Percentiles rank a stretch among this genome's conserved stretches.
Evolutionary conservation across 768 basidiomycete species (phyloP).

Genomic region (Boletus coccyginus): DNA sequence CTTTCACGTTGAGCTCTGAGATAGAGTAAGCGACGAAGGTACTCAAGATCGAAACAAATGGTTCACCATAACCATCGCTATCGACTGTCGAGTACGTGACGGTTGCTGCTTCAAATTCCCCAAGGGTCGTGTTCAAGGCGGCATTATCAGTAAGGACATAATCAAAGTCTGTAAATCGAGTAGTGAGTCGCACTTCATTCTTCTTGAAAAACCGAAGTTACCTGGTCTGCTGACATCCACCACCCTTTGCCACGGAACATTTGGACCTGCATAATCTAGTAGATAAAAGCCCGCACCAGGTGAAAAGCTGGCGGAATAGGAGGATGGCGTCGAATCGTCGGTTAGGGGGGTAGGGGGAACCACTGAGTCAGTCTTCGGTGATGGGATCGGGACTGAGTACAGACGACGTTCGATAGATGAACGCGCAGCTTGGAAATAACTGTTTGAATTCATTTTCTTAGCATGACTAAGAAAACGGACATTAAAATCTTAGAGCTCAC

Average conservation of each 20-base stretch:
- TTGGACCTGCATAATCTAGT: conserved; percentile 75
- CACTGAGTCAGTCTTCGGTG: conserved; percentile 31
- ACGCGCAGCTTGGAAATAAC: conserved; percentile 86
- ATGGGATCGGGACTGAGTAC: conserved; percentile 75
- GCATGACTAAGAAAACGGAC: conserved; percentile 23
- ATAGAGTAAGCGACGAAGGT: conserved; percentile 18
- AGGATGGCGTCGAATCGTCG: conserved; percentile 49
- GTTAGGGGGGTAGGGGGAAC: conserved; percentile 49
- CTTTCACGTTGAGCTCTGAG: conserved; percentile 84
- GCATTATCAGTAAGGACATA: conserved; percentile 73
- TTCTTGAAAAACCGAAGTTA: conserved; percentile 25
- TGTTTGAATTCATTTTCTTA: conserved; percentile 33
- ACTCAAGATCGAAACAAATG: conserved; percentile 14
- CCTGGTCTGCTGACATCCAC: conserved; percentile 50
- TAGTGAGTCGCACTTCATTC: not conserved
- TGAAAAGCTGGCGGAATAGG: conserved; percentile 73
- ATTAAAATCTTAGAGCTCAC: conserved; percentile 48
- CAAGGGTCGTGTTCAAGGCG: conserved; percentile 57
- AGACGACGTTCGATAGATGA: conserved; percentile 84
- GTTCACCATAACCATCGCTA: conserved; percentile 75
- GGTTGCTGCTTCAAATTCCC: conserved; percentile 69
- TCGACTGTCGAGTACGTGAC: conserved; percentile 68
- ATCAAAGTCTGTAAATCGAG: conserved; percentile 47
- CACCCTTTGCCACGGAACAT: conserved; percentile 84
- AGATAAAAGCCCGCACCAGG: conserved; percentile 85